Conservation (phyloP, 768 basidiomycete species). For the Tulasnella sp. region DNA sequence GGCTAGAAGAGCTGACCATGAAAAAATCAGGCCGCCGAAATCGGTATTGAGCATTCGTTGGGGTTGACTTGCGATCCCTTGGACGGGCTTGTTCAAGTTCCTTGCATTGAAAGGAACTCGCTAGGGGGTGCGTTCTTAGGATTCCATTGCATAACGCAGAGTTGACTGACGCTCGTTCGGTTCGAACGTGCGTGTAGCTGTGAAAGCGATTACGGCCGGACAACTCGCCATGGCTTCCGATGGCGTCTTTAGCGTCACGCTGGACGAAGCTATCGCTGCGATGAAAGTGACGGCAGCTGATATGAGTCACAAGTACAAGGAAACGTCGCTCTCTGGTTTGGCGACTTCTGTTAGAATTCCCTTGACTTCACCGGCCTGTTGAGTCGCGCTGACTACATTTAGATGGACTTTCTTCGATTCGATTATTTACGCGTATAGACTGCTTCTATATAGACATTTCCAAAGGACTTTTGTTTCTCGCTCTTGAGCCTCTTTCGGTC, state of each 20-base stretch:
- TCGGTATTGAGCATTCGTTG: conserved; percentile 17
- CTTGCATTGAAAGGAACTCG: conserved; percentile 89
- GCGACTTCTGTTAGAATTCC: conserved; percentile 78
- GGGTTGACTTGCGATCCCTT: conserved; percentile 89
- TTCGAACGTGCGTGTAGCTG: conserved; percentile 38
- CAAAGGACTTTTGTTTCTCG: neutral
- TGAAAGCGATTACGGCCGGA: conserved; percentile 87
- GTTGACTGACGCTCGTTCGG: neutral
- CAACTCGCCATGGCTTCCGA: conserved; percentile 90
- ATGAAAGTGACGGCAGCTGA: conserved; percentile 89
- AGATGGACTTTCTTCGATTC: neutral
- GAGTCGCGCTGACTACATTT: too few relatives aligned
- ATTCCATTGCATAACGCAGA: neutral
- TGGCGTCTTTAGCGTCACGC: conserved; percentile 72
- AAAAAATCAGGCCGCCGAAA: conserved; percentile 22
- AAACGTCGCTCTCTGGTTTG: conserved; percentile 73
- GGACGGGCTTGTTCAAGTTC: conserved; percentile 39
- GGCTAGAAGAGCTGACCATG: neutral
- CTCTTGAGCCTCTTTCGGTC: neutral
- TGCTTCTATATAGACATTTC: neutral
- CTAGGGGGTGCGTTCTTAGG: conserved; percentile 53
- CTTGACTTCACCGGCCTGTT: conserved; percentile 75
- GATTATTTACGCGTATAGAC: neutral
- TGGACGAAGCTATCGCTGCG: conserved; percentile 93
- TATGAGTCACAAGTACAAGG: conserved; percentile 93